Percentiles rank a stretch among this genome's conserved stretches.
phyloP scores from a whole-genome alignment of 805 yeast genomes.

The Ogataea paradorogensis region DNA sequence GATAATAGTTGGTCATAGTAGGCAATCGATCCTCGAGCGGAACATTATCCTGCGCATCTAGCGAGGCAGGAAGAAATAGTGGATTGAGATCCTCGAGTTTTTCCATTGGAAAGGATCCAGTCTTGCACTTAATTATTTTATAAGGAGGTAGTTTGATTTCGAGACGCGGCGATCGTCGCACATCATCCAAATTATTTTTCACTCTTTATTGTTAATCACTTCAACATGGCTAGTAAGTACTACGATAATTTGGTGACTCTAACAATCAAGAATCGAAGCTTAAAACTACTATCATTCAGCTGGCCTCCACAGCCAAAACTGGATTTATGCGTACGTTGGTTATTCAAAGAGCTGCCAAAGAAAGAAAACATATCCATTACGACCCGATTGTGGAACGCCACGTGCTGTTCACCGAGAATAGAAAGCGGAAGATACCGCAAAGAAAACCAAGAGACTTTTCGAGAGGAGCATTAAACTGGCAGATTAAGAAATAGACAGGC shows the following conservation, averaged over 20 bases:
- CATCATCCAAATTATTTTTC: slow-evolving; percentile 1
- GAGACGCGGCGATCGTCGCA: slow-evolving; percentile 12
- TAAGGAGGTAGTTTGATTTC: neutral
- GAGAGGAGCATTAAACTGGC: slow-evolving; percentile 39
- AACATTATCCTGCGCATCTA: neutral
- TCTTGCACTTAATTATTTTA: neutral
- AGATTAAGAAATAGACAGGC: slow-evolving; percentile 27
- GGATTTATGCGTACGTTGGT: slow-evolving; percentile 80
- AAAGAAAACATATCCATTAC: slow-evolving; percentile 77
- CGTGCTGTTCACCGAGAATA: slow-evolving; percentile 84
- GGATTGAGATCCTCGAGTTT: slow-evolving; percentile 24
- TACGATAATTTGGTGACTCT: neutral
- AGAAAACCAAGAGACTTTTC: slow-evolving; percentile 47
- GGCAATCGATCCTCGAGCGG: slow-evolving; percentile 19
- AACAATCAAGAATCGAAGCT: slow-evolving; percentile 55
- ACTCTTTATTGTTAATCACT: neutral
- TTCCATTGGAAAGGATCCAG: slow-evolving; percentile 10
- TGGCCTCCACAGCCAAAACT: slow-evolving; percentile 86
- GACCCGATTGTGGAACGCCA: slow-evolving; percentile 89
- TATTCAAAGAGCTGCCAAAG: slow-evolving; percentile 78
- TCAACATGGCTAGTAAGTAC: slow-evolving; percentile 26
- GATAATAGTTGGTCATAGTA: slow-evolving; percentile 32
- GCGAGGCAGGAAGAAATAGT: slow-evolving; percentile 18
- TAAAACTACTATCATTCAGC: slow-evolving; percentile 77
- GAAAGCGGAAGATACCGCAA: slow-evolving; percentile 72